Percentiles rank a stretch among this genome's conserved stretches.
Evolutionary conservation across 148 eudicot species (phyloP).

Genomic region (Beta vulgaris): DNA sequence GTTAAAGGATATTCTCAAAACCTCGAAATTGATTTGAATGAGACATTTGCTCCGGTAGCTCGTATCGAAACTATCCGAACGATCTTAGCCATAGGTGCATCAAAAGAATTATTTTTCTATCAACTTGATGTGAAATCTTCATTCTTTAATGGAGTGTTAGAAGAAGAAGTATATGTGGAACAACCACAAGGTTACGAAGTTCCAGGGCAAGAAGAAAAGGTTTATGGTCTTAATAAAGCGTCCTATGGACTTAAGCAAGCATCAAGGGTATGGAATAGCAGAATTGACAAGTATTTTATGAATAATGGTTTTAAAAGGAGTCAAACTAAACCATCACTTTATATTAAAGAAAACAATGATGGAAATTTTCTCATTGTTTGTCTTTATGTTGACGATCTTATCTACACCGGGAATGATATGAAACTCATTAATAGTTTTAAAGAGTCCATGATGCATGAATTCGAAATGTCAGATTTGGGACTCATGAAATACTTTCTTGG

Average conservation of each 20-base stretch:
- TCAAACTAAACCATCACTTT: no score
- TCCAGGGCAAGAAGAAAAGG: no score
- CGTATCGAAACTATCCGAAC: not conserved
- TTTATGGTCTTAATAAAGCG: no score
- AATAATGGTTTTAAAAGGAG: no score
- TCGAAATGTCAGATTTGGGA: not conserved
- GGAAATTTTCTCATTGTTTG: not conserved
- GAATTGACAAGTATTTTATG: no score
- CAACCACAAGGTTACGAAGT: no score
- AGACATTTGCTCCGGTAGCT: not conserved
- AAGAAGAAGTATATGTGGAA: no score
- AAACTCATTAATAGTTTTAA: not conserved
- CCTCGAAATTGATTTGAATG: not conserved
- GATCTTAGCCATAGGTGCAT: not conserved
- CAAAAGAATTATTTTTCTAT: no score
- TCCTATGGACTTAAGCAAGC: no score
- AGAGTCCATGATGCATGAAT: not conserved
- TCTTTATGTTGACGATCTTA: slow-evolving; percentile 6
- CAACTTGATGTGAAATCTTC: not conserved
- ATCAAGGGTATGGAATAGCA: no score
- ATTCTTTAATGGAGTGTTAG: not conserved
- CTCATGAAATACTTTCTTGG: not conserved
- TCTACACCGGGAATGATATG: not conserved
- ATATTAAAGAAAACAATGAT: no score
- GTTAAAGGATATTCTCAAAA: not conserved